Percentiles rank a stretch among this genome's conserved stretches.
Conservation (phyloP, 805 yeast species). For the Candida rishiriensis region DNA sequence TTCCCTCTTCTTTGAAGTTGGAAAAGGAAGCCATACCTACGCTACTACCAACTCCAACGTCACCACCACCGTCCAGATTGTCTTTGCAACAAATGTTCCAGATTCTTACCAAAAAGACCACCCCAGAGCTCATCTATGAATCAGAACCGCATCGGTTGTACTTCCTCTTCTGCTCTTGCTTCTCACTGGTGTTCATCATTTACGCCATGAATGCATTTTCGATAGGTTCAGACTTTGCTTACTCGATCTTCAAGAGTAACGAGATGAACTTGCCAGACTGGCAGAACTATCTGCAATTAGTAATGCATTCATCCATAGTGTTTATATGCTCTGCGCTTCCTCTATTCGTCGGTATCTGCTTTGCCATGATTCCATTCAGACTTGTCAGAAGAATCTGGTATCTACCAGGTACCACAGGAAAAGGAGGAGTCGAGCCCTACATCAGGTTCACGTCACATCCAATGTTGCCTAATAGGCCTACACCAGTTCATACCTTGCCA, state of each 20-base stretch:
- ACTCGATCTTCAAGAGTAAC: constrained; percentile 25
- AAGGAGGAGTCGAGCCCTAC: constrained; percentile 38
- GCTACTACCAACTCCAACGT: constrained; percentile 69
- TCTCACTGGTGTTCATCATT: constrained; percentile 64
- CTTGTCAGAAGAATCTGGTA: constrained; percentile 74
- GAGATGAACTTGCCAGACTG: constrained; percentile 26
- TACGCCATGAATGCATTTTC: constrained; percentile 50
- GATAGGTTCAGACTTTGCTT: constrained; percentile 28
- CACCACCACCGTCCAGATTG: constrained; percentile 64
- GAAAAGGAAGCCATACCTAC: constrained; percentile 62
- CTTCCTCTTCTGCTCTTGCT: constrained; percentile 62
- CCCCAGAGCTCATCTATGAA: constrained; percentile 76
- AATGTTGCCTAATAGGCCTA: constrained; percentile 65
- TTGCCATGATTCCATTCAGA: constrained; percentile 60
- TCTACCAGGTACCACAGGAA: constrained; percentile 48
- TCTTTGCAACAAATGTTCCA: constrained; percentile 60
- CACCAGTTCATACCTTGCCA: constrained; percentile 71
- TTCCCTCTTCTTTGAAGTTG: constrained; percentile 60
- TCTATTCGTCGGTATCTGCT: constrained; percentile 33
- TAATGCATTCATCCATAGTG: constrained; percentile 29
- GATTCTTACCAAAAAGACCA: constrained; percentile 43
- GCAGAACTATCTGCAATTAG: constrained; percentile 21
- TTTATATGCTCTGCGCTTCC: constrained; percentile 39
- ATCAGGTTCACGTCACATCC: constrained; percentile 73
- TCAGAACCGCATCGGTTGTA: constrained; percentile 79